Base-by-base conservation (phyloP, 352 stramenopile species). In the Phytopythium helicoides region DNA sequence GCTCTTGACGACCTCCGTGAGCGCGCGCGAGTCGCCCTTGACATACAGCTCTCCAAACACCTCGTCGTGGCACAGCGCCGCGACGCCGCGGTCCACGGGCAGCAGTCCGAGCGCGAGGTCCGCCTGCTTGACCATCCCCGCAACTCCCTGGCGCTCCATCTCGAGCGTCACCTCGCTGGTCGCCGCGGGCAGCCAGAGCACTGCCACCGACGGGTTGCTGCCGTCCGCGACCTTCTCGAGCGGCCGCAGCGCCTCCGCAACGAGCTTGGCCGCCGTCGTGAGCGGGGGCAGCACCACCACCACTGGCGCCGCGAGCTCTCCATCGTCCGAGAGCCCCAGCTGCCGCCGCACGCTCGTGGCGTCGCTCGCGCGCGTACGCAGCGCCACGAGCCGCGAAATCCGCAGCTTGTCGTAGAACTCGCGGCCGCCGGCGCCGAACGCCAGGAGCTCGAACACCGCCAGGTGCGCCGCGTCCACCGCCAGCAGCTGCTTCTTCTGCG, bases 11-110 rank as follows among this genome's bases (percentile, higher is more conserved):
- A 92, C 77, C 6, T 76, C 61, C 3, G 79, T 84, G n/a, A 92
- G 58, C 5, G 72, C 51, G 21, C 81, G 62, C 39, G 73, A 71
- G 46, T 89, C 68, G 1, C 73, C 67, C 45, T 85, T 77, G 7
- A 92, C 73, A 52, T 88, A 92, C 18, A 92, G 57, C 40, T 89
- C 69, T 21, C 71, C 74, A 47, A 92, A 92, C 19, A 83, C 66
- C 22, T 58, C 65, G 60, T 89, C 80, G 42, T 82, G 68, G 41
- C 79, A 90, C 38, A 92, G 56, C 11, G 76, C 71, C 16, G 68
- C 66, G 22, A 90, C 79, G 19, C 70, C 54, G 10, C 60, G 58
- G 41, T 90, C 82, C 33, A 87, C 66, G 0, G 79, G 82, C 25
- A 92, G 58, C 12, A 92, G 48, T 0, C 73, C 77, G 7, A 92